Evolutionary conservation across 352 stramenopile species (phyloP).

Genomic region (Pythium oligandrum): DNA sequence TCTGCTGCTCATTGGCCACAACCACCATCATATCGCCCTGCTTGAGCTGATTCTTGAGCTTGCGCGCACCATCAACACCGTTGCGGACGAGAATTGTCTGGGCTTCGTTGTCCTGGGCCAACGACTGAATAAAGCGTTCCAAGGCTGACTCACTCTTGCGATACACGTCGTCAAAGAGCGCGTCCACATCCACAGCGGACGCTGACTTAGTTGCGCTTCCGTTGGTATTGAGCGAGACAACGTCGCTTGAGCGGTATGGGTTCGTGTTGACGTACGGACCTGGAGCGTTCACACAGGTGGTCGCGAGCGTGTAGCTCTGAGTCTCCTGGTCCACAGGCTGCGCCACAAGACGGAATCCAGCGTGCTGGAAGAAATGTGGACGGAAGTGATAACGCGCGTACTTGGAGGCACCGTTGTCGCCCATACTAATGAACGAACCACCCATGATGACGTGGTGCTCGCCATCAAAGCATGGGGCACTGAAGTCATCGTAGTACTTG

Average conservation of each 20-base stretch:
- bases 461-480: slow-evolving; percentile 96
- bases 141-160: slow-evolving; percentile 54
- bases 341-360: slow-evolving; percentile 92
- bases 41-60: slow-evolving; percentile 51
- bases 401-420: slow-evolving; percentile 92
- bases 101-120: slow-evolving; percentile 8
- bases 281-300: slow-evolving; percentile 66
- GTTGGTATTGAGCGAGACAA: slow-evolving; percentile 25
- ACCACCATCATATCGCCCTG: slow-evolving; percentile 53
- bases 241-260: slow-evolving; percentile 52
- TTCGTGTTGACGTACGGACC: slow-evolving; percentile 58
- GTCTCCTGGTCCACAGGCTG: slow-evolving; percentile 65
- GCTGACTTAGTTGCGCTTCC: background rate
- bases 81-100: slow-evolving; percentile 35
- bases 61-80: slow-evolving; percentile 30
- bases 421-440: slow-evolving; percentile 93
- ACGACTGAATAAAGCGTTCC: slow-evolving; percentile 47
- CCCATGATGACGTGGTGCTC: slow-evolving; percentile 96
- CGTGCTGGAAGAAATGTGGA: slow-evolving; percentile 97
- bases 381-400: slow-evolving; percentile 96
- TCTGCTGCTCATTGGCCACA: slow-evolving; percentile 33
- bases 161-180: slow-evolving; percentile 53
- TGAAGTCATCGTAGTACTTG: slow-evolving; percentile 96
- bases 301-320: slow-evolving; percentile 50
- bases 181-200: background rate